Evolutionary conservation across 768 basidiomycete genomes (phyloP), one percentile per base, ranked within the genome.

Genomic region (Mycena filopes): DNA sequence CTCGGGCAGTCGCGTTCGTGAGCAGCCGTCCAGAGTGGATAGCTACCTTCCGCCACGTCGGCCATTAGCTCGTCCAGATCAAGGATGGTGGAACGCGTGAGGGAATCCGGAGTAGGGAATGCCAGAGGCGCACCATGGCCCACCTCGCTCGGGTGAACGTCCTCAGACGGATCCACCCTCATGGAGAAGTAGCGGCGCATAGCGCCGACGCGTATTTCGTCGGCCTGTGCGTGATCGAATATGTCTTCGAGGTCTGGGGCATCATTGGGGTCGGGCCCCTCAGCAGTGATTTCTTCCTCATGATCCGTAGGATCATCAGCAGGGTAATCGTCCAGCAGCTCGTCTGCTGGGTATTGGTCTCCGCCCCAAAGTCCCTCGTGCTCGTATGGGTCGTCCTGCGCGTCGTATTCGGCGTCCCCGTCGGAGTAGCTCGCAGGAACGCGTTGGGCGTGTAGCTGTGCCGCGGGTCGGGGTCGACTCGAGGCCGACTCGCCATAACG

Each of bases 151-250:
- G 21, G 45, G 23, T 18, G 15, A 26, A 18, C 23, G 15, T 10
- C 18, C 10, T 36, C 28, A 23, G 45, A 38, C 1, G 47, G 10
- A 3, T 16, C 5, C 11, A 61, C n/a, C 13, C 50, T 41, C 51
- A 62, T 11, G 5, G 60, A 45, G 29, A 20, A 62, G 43, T 55
- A 62, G 10, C 21, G 51, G 3, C 47, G 31, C 60, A 62, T 55
- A 20, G 60, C 53, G 29, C 51, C 60, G 1, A 43, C 53, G 0
- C 53, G 13, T 0, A 55, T n/a, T 20, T 62, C 53, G 1, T 23
- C 8, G n/a, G 18, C 15, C 16, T 42, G 25, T 11, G 12, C 12
- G 3, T 43, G 20, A 25, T 55, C 53, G 10, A 62, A 7, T 18
- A 62, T 11, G 1, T 55, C 51, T 0, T 2, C 53, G 13, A 62